Evolutionary conservation across 805 yeast genomes (phyloP), one percentile per base, ranked within the genome.

Genomic region (Metschnikowia baotianmanensis): DNA sequence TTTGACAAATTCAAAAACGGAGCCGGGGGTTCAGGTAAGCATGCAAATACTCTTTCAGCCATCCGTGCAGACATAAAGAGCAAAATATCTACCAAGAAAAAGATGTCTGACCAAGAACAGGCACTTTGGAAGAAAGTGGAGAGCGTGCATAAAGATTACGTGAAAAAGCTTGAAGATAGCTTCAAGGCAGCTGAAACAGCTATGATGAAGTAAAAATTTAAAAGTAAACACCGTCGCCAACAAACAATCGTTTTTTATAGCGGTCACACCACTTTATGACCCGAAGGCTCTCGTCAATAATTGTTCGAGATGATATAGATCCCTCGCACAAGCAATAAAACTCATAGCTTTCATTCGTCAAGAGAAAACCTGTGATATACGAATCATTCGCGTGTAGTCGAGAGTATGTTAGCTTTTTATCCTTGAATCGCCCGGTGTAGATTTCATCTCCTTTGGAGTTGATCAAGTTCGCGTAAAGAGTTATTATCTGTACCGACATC

Each of bases 261-360:
- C 72, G 78, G 45, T 76, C 72, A 51, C 95, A 82, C 96, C 96
- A 90, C 35, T 71, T 71, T 7, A 85, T 79, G 11, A 88, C 77
- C 16, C 71, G 69, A 37, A 79, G 71, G 28, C 89, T 82, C 45
- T 86, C 79, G 16, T 66, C 66, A 12, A 83, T 74, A 43, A 89
- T 62, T 0, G 74, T 69, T 28, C 76, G 76, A 31, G 81, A 78
- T 31, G 76, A 72, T 13, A 79, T 72, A 7, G 68, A 55, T 1
- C 80, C 77, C n/a, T 56, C 53, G 30, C 65, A 56, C 31, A 70
- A 39, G 45, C 74, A 67, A 49, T 63, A 68, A 42, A 65, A 65
- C 36, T 65, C 74, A 35, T 55, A 65, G 3, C 36, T 46, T 11
- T 54, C 56, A 44, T 66, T 66, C 1, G 65, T 48, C 17, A 69